Evolutionary conservation across 768 basidiomycete genomes (phyloP).

Genomic region (Hericium erinaceus): DNA sequence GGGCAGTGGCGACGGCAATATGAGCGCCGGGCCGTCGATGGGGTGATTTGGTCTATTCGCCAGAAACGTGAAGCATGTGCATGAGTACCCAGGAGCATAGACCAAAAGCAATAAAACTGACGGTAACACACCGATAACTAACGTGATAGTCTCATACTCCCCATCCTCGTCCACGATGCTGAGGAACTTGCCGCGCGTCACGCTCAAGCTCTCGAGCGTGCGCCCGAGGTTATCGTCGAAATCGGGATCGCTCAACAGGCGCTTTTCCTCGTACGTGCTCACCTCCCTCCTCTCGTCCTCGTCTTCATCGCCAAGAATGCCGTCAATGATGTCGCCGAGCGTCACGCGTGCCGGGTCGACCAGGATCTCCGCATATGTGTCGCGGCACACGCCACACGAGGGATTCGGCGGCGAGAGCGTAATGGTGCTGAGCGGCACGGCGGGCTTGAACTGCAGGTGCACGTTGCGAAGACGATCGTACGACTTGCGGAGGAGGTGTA

Average conservation of each 20-base stretch:
- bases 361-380: slow-evolving; percentile 64
- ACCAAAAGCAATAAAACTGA: slow-evolving; percentile 30
- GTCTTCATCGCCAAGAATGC: slow-evolving; percentile 46
- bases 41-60: slow-evolving; percentile 40
- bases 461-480: slow-evolving; percentile 61
- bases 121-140: slow-evolving; percentile 65
- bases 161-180: slow-evolving; percentile 86
- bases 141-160: slow-evolving; percentile 58
- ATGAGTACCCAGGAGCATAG: not conserved
- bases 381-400: slow-evolving; percentile 77
- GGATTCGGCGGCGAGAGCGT: slow-evolving; percentile 62
- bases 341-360: slow-evolving; percentile 66
- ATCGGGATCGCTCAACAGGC: slow-evolving; percentile 86
- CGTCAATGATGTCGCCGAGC: slow-evolving; percentile 64
- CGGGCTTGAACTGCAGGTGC: slow-evolving; percentile 68
- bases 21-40: slow-evolving; percentile 38
- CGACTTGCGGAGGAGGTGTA: slow-evolving; percentile 69
- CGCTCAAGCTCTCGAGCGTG: slow-evolving; percentile 73
- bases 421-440: slow-evolving; percentile 68
- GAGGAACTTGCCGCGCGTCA: slow-evolving; percentile 79
- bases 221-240: slow-evolving; percentile 83
- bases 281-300: slow-evolving; percentile 26
- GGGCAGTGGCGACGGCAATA: slow-evolving; percentile 61
- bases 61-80: not conserved
- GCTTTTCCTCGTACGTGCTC: slow-evolving; percentile 81